Conservation (phyloP, 768 basidiomycete species). For the Mrakia gelida region DNA sequence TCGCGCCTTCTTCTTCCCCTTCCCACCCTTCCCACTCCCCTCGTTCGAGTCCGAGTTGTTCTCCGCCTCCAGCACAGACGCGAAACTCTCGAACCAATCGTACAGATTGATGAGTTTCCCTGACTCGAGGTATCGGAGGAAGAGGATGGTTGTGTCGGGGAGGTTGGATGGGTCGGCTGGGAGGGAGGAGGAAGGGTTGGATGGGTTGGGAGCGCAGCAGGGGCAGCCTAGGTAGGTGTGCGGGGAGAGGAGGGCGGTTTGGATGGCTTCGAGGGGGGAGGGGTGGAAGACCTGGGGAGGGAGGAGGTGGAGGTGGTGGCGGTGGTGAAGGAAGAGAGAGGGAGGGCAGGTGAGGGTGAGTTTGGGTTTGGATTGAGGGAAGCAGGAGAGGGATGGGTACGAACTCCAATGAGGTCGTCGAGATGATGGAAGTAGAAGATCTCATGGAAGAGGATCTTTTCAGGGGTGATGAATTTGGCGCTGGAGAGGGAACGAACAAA, state of each 20-base stretch:
- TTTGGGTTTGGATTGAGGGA: not conserved
- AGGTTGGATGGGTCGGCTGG: conserved; percentile 44
- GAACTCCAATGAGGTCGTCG: conserved; percentile 25
- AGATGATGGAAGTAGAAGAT: conserved; percentile 25
- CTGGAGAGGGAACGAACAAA: not conserved
- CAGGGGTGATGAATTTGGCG: not conserved
- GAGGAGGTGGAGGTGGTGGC: too few species aligned
- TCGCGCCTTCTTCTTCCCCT: not conserved
- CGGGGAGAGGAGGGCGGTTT: conserved; percentile 28
- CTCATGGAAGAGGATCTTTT: conserved; percentile 24
- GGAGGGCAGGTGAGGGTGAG: too few species aligned
- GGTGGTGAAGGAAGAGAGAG: not conserved
- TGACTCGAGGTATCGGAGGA: conserved; percentile 69
- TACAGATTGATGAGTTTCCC: conserved; percentile 80
- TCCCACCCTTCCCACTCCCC: not conserved
- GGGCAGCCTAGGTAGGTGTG: conserved; percentile 28
- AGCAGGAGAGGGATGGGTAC: not conserved
- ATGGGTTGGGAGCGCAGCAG: conserved; percentile 19
- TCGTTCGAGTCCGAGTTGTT: not conserved
- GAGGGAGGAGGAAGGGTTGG: not conserved
- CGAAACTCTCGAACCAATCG: conserved; percentile 82
- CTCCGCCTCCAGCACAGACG: conserved; percentile 57
- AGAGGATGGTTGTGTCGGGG: conserved; percentile 72
- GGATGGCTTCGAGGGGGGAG: conserved; percentile 24
- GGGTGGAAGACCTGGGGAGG: conserved; percentile 25